Evolutionary conservation across 371 early-diverging fungal species (phyloP), one percentile per base, ranked within the genome.

Genomic region (Paraphysoderma sedebokerense): DNA sequence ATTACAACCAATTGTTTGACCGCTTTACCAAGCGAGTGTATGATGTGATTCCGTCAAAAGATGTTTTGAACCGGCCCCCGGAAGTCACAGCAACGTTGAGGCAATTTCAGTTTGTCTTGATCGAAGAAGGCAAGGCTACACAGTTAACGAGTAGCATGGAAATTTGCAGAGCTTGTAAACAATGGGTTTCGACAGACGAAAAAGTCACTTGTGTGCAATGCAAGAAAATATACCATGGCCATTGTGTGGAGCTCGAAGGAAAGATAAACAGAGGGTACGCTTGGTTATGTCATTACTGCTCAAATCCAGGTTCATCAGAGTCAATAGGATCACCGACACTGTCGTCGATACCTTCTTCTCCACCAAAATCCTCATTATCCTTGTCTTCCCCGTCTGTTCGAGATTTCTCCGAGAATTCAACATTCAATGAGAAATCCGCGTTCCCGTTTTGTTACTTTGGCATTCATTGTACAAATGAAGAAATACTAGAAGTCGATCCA

Each of bases 381-480:
- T 35, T 35, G 15, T 35, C 35, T 19, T 35, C 15, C 26, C 20
- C 12, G 28, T 28, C 26, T 39, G 3, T 5, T 23, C 38, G 23
- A 5, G 38, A 24, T n/a, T n/a, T n/a, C n/a, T n/a, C 38, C 38
- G 9, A 37, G 38, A 37, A n/a, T 20, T 6, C 20, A 22, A n/a
- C 37, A 22, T 42, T 42, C 44, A n/a, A n/a, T n/a, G 36, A 42
- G 65, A 72, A 73, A 2, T 61, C 72, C 37, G 65, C 76, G 70
- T 89, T 83, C 82, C 90, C 90, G 9, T 89, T 79, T 53, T 71
- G 87, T 9, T 89, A 89, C 50, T 85, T 85, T 67, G 87, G 86
- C n/a, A 64, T 77, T 3, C 70, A 83, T 50, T 46, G 47, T 31
- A 75, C 79, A 3, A 68, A 79, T 44, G 63, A 77, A 22, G 64